Evolutionary conservation across 2,329 filamentous ascomycete species (phyloP).

Genomic region (Beauveria bassiana): DNA sequence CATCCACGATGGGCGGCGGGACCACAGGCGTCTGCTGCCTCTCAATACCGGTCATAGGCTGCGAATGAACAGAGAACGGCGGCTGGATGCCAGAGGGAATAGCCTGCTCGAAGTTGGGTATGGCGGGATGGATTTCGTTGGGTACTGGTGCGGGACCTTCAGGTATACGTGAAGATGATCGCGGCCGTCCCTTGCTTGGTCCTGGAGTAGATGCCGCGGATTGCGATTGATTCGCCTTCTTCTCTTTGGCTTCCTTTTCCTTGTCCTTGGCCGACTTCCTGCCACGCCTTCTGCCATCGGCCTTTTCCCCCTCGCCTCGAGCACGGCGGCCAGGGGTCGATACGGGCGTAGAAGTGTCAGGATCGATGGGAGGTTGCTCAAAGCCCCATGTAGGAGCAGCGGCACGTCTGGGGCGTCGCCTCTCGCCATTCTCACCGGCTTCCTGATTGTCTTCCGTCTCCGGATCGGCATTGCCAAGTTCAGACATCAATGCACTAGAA

Average conservation of each 20-base stretch:
- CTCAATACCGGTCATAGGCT: conserved; percentile 19
- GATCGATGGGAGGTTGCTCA: conserved; percentile 51
- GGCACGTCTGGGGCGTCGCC: conserved; percentile 53
- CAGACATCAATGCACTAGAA: conserved; percentile 58
- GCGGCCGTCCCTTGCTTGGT: conserved; percentile 40
- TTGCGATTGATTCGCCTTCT: conserved; percentile 35
- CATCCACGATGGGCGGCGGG: conserved; percentile 38
- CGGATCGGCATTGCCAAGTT: conserved; percentile 53
- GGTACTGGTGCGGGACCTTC: conserved; percentile 31
- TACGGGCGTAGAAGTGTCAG: conserved; percentile 49
- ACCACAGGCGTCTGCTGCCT: conserved; percentile 5
- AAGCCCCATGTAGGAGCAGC: conserved; percentile 65
- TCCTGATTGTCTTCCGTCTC: conserved; percentile 49
- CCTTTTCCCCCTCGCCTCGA: conserved; percentile 42
- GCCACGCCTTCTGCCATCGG: conserved; percentile 29
- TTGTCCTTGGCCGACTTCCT: conserved; percentile 33
- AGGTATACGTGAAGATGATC: conserved; percentile 44
- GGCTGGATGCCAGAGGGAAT: conserved; percentile 33
- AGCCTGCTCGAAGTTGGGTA: conserved; percentile 37
- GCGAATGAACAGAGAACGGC: conserved; percentile 30
- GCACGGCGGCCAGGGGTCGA: conserved; percentile 49
- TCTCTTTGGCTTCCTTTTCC: conserved; percentile 30
- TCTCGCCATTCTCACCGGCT: conserved; percentile 51
- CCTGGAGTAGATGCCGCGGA: conserved; percentile 36
- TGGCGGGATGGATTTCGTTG: conserved; percentile 32